Percentiles rank a stretch among this genome's conserved stretches.
phyloP scores from a whole-genome alignment of 202 grass and related monocot genomes.

The Bolboschoenoplectus hybrid region DNA sequence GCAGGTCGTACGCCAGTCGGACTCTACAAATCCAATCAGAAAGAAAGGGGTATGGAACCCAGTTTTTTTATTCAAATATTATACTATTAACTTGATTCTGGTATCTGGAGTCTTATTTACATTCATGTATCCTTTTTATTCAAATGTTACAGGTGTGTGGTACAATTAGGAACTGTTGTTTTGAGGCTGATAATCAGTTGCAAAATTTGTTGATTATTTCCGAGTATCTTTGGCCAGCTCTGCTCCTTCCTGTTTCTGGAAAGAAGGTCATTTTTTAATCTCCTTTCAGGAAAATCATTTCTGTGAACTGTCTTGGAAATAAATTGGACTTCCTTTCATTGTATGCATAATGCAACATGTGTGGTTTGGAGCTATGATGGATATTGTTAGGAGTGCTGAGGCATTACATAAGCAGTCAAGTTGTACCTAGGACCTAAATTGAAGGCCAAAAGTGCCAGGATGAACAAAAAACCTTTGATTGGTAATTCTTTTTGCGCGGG shows the following conservation, averaged over 20 bases:
- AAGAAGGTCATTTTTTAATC: conserved; percentile 61
- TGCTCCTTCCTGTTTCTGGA: conserved; percentile 83
- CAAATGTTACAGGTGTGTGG: conserved; percentile 64
- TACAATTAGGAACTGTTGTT: conserved; percentile 91
- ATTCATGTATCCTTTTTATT: conserved; percentile 3
- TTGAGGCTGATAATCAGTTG: conserved; percentile 91
- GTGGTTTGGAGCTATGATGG: background rate
- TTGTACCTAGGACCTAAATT: background rate
- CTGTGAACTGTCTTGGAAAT: background rate
- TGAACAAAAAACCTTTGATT: background rate
- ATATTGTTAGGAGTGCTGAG: background rate
- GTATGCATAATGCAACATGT: background rate
- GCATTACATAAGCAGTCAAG: background rate
- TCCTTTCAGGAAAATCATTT: conserved; percentile 5
- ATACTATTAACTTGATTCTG: background rate
- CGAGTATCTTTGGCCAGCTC: conserved; percentile 95
- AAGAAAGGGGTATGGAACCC: conserved; percentile 73
- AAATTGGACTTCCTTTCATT: background rate
- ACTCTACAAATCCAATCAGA: conserved; percentile 89
- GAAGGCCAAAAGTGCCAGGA: background rate
- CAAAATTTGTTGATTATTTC: conserved; percentile 78
- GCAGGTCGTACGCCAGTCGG: conserved; percentile 81
- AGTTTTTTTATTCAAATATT: conserved; percentile 10
- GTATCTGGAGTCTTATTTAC: conserved; percentile 1
- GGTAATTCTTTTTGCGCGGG: background rate